A percentile compares a stretch with the other conserved stretches of the same genome.
phyloP scores from a whole-genome alignment of 2,329 filamentous ascomycete species.

The Bimuria novae-zelandiae region DNA sequence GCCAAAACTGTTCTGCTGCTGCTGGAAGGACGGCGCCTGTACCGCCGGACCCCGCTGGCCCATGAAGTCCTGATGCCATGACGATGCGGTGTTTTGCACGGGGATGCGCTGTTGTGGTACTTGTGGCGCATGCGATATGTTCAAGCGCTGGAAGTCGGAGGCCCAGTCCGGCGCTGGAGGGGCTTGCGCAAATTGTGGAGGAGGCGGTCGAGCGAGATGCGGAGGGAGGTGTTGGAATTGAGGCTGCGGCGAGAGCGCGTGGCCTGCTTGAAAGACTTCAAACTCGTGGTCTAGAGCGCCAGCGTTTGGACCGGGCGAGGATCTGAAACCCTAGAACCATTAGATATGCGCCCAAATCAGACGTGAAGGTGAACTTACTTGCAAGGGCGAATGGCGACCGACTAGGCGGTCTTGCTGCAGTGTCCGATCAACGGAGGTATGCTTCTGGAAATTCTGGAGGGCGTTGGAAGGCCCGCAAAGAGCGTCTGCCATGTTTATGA shows the following conservation, averaged over 20 bases:
- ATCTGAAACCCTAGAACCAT: conserved; percentile 63
- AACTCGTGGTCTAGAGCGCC: conserved; percentile 68
- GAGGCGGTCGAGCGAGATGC: conserved; percentile 47
- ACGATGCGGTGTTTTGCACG: conserved; percentile 36
- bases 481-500: conserved; percentile 63
- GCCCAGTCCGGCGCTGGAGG: conserved; percentile 52
- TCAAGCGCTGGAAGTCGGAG: conserved; percentile 54
- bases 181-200: conserved; percentile 37
- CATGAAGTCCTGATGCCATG: conserved; percentile 68
- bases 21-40: conserved; percentile 35
- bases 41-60: conserved; percentile 42
- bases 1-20: conserved; percentile 34
- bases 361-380: conserved; percentile 52
- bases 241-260: conserved; percentile 43
- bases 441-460: conserved; percentile 73
- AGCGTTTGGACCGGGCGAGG: conserved; percentile 56
- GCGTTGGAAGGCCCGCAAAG: conserved; percentile 77
- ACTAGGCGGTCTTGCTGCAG: conserved; percentile 73
- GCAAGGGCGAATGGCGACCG: conserved; percentile 57
- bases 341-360: conserved; percentile 12
- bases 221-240: conserved; percentile 43
- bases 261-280: conserved; percentile 67
- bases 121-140: conserved; percentile 51
- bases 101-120: conserved; percentile 52
- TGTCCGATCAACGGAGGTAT: conserved; percentile 69